A percentile compares a stretch with the other conserved stretches of the same genome.
These are phyloP conservation scores for Kwoniella europaea DNA, from an alignment of 768 basidiomycete genomes.

Conservation along the genomic window DNA sequence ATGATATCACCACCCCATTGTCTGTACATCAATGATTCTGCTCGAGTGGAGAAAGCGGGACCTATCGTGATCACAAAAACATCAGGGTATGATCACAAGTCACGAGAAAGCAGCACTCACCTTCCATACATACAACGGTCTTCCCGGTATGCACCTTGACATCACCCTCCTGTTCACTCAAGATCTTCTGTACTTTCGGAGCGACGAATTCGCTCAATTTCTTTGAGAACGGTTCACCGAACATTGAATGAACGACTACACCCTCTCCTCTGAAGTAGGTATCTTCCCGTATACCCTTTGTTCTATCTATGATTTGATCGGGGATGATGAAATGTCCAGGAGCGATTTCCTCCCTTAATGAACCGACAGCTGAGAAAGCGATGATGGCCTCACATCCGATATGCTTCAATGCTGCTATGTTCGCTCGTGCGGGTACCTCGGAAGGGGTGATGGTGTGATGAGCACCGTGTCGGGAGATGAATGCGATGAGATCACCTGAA, in stretches of 20 bases:
- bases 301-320: constrained; percentile 92
- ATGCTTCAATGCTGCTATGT: constrained; percentile 92
- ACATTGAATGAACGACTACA: constrained; percentile 88
- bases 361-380: constrained; percentile 95
- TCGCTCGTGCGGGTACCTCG: constrained; percentile 80
- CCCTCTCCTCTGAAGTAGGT: constrained; percentile 83
- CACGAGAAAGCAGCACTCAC: constrained; percentile 61
- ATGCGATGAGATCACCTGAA: constrained; percentile 77
- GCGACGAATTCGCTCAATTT: constrained; percentile 51
- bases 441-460: constrained; percentile 80
- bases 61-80: constrained; percentile 26
- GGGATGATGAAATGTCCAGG: constrained; percentile 90
- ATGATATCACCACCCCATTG: constrained; percentile 70
- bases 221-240: constrained; percentile 85
- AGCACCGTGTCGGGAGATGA: constrained; percentile 87
- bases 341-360: constrained; percentile 86
- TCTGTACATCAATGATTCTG: constrained; percentile 93
- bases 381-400: constrained; percentile 86
- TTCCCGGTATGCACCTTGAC: constrained; percentile 78
- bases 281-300: constrained; percentile 86
- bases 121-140: constrained; percentile 95
- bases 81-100: no score
- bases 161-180: constrained; percentile 65
- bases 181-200: constrained; percentile 65
- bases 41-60: constrained; percentile 91